A percentile compares a stretch with the other conserved stretches of the same genome.
Conservation (phyloP, 2,329 filamentous ascomycete species). For the Cladobotryum protrusum region DNA sequence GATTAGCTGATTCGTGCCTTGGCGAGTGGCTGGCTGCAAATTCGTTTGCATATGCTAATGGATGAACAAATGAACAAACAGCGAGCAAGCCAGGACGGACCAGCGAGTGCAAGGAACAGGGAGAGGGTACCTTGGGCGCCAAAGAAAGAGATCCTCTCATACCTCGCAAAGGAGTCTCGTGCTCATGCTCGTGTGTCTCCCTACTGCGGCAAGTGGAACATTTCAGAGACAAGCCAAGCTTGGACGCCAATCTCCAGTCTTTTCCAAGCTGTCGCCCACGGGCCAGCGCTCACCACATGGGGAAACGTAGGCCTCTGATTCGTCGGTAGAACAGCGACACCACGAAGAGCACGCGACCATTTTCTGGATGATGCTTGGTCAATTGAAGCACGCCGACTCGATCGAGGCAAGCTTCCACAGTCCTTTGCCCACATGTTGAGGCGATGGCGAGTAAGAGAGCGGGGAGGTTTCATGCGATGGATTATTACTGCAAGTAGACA, state of each 20-base stretch:
- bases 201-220: background rate
- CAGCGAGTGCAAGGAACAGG: too few species aligned
- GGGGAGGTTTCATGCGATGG: too few species aligned
- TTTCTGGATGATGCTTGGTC: constrained; percentile 40
- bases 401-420: background rate
- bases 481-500: too few species aligned
- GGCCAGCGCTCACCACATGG: constrained; percentile 25
- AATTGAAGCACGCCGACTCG: constrained; percentile 18
- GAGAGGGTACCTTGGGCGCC: too few species aligned
- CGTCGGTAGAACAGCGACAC: constrained; percentile 15
- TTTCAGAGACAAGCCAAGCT: background rate
- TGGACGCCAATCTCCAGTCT: background rate
- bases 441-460: background rate
- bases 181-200: too few species aligned
- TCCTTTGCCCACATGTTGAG: background rate
- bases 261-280: constrained; percentile 4
- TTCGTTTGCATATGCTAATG: too few species aligned
- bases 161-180: too few species aligned
- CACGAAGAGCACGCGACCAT: constrained; percentile 36
- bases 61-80: too few species aligned
- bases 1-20: too few species aligned
- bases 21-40: too few species aligned
- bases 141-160: too few species aligned
- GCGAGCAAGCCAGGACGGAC: too few species aligned
- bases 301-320: constrained; percentile 28